Conservation (phyloP, 2,329 filamentous ascomycete species). For the Ramularia endophylla region DNA sequence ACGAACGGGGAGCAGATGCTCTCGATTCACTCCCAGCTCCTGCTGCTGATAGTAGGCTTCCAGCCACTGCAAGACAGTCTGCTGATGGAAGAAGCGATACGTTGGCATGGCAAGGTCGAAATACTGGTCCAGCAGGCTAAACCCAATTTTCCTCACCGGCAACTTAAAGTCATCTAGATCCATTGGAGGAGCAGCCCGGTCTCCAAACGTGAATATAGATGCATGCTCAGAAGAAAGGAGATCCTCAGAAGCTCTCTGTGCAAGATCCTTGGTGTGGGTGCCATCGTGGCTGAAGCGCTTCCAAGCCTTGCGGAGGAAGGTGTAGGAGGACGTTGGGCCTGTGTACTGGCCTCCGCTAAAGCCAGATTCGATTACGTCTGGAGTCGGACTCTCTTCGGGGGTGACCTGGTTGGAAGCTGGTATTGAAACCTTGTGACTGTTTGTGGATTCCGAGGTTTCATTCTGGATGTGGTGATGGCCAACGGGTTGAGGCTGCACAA, state of each 20-base stretch:
- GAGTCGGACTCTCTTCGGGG: too few species aligned
- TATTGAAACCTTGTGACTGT: too few species aligned
- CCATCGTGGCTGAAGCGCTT: conserved; percentile 39
- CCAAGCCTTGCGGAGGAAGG: conserved; percentile 47
- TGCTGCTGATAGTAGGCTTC: conserved; percentile 41
- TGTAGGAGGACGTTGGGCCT: conserved; percentile 24
- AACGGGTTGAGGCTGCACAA: conserved; percentile 28
- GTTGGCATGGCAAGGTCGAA: conserved; percentile 41
- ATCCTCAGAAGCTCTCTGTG: conserved; percentile 8
- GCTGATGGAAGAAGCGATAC: conserved; percentile 41
- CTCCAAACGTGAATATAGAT: conserved; percentile 47
- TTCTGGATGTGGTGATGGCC: too few species aligned
- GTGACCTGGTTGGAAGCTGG: too few species aligned
- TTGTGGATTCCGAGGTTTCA: too few species aligned
- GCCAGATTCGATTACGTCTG: conserved; percentile 12
- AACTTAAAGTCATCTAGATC: conserved; percentile 38
- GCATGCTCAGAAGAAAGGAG: conserved; percentile 31
- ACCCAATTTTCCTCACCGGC: conserved; percentile 29
- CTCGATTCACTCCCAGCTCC: conserved; percentile 31
- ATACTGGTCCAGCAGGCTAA: conserved; percentile 33
- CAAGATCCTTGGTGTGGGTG: neutral
- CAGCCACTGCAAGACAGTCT: conserved; percentile 39
- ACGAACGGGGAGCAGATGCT: conserved; percentile 37
- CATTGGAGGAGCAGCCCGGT: conserved; percentile 43
- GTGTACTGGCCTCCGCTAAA: conserved; percentile 21